A percentile compares a stretch with the other conserved stretches of the same genome.
Evolutionary conservation across 179 eudicot genomes (phyloP).

Genomic region (Sideroxylon spinosum): DNA sequence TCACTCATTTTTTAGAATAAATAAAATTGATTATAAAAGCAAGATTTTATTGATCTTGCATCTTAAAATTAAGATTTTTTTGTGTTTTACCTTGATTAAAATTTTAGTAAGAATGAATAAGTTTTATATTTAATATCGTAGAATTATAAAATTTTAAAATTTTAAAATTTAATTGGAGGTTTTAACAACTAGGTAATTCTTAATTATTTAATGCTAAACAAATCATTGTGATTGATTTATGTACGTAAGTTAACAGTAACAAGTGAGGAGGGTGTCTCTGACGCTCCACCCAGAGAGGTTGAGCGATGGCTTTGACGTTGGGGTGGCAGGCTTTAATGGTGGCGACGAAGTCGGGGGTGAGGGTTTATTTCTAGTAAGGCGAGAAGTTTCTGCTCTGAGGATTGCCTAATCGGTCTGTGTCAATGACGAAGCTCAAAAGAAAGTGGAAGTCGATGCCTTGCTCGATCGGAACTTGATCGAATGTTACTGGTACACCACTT

Average conservation of each 20-base stretch:
- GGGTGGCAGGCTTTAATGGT: constrained; percentile 30
- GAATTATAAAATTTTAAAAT: no score
- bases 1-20: no score
- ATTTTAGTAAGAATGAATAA: no score
- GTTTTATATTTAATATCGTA: no score
- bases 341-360: constrained; percentile 32
- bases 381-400: constrained; percentile 36
- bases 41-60: no score
- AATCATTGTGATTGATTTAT: no score
- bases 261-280: constrained; percentile 25
- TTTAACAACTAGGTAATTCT: no score
- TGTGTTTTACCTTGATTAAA: no score
- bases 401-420: constrained; percentile 30
- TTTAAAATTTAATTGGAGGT: no score
- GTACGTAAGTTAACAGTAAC: constrained; percentile 14
- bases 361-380: constrained; percentile 33
- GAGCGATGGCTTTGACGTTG: constrained; percentile 39
- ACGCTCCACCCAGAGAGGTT: constrained; percentile 50
- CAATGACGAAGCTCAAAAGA: constrained; percentile 43
- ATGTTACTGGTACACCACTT: constrained; percentile 27
- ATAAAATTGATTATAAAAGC: no score
- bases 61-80: no score
- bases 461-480: constrained; percentile 28
- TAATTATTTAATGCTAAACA: no score
- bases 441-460: constrained; percentile 37